Base-by-base conservation (phyloP, 441 rosid species). In the Euphorbia celastroides region DNA sequence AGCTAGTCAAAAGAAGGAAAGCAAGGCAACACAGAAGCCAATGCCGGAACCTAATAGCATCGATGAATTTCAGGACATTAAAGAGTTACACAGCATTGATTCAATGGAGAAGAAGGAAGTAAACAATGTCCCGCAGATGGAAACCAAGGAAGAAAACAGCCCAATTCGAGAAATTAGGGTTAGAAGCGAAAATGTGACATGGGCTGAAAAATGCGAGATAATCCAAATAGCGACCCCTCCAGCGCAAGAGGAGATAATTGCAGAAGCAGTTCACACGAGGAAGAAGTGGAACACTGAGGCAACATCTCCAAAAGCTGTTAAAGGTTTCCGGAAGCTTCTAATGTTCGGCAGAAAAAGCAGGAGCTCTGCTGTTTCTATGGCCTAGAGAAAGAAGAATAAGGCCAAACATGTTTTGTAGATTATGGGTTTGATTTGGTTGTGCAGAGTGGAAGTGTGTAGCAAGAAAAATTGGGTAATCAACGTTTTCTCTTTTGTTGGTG, bases 261-360 rank as follows among this genome's bases (percentile, higher is more conserved):
- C 60, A 17, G 96, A 88, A 66, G 58, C 74, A 41, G 48, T 70
- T 52, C 85, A 82, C 62, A 72, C 89, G 17, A 82, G 97, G 81
- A 93, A 88, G 90, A 91, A 89, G 70, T 93, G 99, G 97, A 84
- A 77, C 84, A 83, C 73, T 32, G 95, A 83, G 2, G 93, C 81
- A 50, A 81, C 69, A 73, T 80, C 92, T 55, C 88, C 93, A 7
- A 93, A 89, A 79, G 88, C 86, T n/a, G 83, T 87, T 28, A 93
- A 89, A 85, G 96, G 86, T 60, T 79, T 93, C 61, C 76, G 93
- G 71, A 93, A 86, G 90, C 95, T 93, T 62, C 95, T 93, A 36
- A 70, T 91, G 77, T 91, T 93, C 27, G 96, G 96, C 60, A 76
- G 85, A 79, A 89, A 81, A 80, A 82, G 67, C 68, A 56, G 61